phyloP scores from a whole-genome alignment of 805 yeast species.

The Candida chauliodis region DNA sequence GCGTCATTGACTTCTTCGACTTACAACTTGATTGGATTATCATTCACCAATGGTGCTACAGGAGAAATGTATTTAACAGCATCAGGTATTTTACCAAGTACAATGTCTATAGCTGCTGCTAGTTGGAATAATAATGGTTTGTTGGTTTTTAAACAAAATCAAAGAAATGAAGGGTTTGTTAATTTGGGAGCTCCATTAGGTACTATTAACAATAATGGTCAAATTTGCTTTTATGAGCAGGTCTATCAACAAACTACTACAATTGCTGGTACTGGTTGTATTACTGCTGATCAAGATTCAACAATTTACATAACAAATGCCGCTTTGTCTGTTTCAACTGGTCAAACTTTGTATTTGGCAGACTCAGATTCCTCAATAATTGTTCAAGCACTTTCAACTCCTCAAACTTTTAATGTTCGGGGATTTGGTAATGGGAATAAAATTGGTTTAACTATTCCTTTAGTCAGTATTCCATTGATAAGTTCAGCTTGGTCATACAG shows the following conservation, averaged over 20 bases:
- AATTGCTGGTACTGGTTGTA: slow-evolving; percentile 23
- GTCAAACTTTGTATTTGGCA: slow-evolving; percentile 18
- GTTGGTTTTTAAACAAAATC: slow-evolving; percentile 14
- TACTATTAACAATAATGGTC: slow-evolving; percentile 20
- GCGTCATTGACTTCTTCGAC: slow-evolving; percentile 15
- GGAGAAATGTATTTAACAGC: slow-evolving; percentile 23
- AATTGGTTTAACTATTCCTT: slow-evolving; percentile 14
- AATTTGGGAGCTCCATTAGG: slow-evolving; percentile 14
- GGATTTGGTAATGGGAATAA: slow-evolving; percentile 25
- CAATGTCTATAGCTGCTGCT: slow-evolving; percentile 11
- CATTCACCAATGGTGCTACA: slow-evolving; percentile 16
- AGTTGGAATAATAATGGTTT: slow-evolving; percentile 18
- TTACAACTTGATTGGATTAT: slow-evolving; percentile 13
- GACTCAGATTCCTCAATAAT: slow-evolving; percentile 15
- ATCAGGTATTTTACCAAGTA: slow-evolving; percentile 15
- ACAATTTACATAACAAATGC: slow-evolving; percentile 13
- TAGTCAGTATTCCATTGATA: slow-evolving; percentile 5
- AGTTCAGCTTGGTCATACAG: slow-evolving; percentile 9
- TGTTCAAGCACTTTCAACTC: slow-evolving; percentile 13
- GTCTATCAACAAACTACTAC: slow-evolving; percentile 18
- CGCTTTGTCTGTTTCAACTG: slow-evolving; percentile 12
- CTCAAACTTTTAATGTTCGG: slow-evolving; percentile 18
- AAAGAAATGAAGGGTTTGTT: slow-evolving; percentile 12
- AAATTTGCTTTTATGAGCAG: slow-evolving; percentile 22
- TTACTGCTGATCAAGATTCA: slow-evolving; percentile 15